Conservation (phyloP, 495 filamentous ascomycete genomes). For the Xylaria cubensis region DNA sequence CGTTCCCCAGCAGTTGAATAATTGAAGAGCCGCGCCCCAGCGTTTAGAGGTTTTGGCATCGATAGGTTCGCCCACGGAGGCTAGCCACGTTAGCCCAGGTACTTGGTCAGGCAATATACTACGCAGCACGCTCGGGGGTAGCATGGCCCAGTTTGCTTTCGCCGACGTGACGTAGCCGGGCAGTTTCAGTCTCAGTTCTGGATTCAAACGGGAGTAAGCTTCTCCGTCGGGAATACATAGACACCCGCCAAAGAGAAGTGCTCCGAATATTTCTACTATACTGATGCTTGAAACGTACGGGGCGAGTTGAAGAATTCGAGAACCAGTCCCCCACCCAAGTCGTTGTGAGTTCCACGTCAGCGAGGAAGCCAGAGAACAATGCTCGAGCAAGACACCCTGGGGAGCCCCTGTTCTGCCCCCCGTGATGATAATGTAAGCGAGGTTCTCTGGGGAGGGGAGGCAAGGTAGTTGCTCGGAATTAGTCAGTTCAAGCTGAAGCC, state of each 20-base stretch:
- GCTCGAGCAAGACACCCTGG: conserved; percentile 46
- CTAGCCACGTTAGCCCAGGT: conserved; percentile 35
- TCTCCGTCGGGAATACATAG: conserved; percentile 45
- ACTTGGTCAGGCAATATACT: conserved; percentile 32
- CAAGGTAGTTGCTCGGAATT: neutral
- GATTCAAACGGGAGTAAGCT: conserved; percentile 13
- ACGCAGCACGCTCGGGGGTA: conserved; percentile 51
- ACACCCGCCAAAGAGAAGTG: conserved; percentile 50
- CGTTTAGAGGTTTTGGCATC: conserved; percentile 30
- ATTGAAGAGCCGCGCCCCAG: conserved; percentile 39
- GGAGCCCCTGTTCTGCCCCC: conserved; percentile 53
- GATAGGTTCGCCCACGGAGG: conserved; percentile 40
- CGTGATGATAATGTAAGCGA: conserved; percentile 50
- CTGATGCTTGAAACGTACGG: conserved; percentile 67
- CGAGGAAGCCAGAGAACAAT: conserved; percentile 43
- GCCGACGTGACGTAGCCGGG: conserved; percentile 36
- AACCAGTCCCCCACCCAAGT: conserved; percentile 46
- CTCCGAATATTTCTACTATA: conserved; percentile 61
- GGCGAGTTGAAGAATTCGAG: conserved; percentile 64
- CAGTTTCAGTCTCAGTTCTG: conserved; percentile 36
- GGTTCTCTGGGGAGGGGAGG: conserved; percentile 18
- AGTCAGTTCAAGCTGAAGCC: neutral
- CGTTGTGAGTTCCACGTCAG: conserved; percentile 49
- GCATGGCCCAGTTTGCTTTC: conserved; percentile 36
- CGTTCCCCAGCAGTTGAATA: conserved; percentile 39